Conservation (phyloP, 768 basidiomycete species). For the Dentipellis sp. region DNA sequence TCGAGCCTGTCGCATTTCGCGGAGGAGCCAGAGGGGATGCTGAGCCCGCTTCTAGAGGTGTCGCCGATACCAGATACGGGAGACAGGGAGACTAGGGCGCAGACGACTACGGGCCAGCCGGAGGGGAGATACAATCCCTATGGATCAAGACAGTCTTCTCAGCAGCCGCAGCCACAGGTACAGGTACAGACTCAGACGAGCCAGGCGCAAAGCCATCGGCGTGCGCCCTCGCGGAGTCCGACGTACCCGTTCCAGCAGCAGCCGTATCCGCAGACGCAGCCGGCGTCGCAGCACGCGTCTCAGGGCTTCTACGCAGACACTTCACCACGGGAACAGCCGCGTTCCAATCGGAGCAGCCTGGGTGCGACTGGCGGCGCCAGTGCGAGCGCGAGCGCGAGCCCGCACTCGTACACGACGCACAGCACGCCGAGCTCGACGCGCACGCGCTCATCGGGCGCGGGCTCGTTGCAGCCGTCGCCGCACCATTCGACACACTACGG, state of each 20-base stretch:
- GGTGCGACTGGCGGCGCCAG: background rate
- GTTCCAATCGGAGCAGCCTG: background rate
- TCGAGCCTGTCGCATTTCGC: slow-evolving; percentile 17
- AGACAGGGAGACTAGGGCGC: background rate
- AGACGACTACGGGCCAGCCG: background rate
- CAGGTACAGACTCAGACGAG: too few relatives aligned
- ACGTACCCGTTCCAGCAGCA: background rate
- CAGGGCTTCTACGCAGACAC: too few relatives aligned
- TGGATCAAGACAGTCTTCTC: background rate
- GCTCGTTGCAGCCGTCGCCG: background rate
- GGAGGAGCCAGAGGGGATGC: slow-evolving; percentile 20
- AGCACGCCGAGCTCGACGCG: background rate
- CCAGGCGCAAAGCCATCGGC: background rate
- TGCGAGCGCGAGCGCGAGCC: background rate
- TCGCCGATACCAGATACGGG: slow-evolving; percentile 3
- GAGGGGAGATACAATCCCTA: background rate
- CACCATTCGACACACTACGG: background rate
- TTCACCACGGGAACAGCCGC: too few relatives aligned
- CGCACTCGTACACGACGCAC: background rate
- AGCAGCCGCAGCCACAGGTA: too few relatives aligned
- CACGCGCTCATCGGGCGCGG: background rate
- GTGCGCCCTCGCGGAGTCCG: background rate
- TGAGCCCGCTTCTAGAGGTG: slow-evolving; percentile 20
- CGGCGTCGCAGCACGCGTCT: background rate
- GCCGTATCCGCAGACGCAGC: background rate